phyloP scores from a whole-genome alignment of 2,329 filamentous ascomycete genomes.

The Ophiosphaerella narmari region DNA sequence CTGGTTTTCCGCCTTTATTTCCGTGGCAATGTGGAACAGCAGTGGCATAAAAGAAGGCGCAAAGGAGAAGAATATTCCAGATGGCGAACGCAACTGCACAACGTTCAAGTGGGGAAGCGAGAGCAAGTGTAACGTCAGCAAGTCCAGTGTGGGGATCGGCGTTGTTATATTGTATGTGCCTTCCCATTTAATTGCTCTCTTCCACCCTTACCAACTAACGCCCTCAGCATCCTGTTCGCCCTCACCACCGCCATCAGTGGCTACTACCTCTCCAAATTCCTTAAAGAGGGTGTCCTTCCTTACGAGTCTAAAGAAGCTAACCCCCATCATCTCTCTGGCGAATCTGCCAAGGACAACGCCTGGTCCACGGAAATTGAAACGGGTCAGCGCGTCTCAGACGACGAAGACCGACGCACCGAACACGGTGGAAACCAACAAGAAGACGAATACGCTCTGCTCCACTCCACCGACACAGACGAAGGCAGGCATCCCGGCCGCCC shows the following conservation, averaged over 20 bases:
- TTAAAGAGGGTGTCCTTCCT: slow-evolving; percentile 61
- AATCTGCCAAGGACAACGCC: slow-evolving; percentile 45
- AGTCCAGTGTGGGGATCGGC: slow-evolving; percentile 60
- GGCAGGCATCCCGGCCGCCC: slow-evolving; percentile 47
- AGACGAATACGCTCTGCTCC: slow-evolving; percentile 57
- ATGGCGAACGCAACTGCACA: slow-evolving; percentile 56
- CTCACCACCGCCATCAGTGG: slow-evolving; percentile 59
- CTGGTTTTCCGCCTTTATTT: slow-evolving; percentile 64
- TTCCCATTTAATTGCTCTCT: neutral
- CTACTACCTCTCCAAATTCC: slow-evolving; percentile 61
- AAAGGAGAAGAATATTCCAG: slow-evolving; percentile 45
- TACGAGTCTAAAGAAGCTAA: slow-evolving; percentile 49
- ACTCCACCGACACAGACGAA: slow-evolving; percentile 47
- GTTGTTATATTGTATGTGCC: slow-evolving; percentile 60
- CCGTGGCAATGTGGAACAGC: slow-evolving; percentile 61
- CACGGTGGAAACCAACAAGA: slow-evolving; percentile 54
- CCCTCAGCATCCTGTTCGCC: slow-evolving; percentile 57
- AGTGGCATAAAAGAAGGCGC: slow-evolving; percentile 58
- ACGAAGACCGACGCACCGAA: slow-evolving; percentile 45
- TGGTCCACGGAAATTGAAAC: slow-evolving; percentile 52
- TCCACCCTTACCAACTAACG: neutral
- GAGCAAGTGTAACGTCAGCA: slow-evolving; percentile 61
- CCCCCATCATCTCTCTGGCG: slow-evolving; percentile 47
- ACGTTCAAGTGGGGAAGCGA: slow-evolving; percentile 60
- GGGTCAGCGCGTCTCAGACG: slow-evolving; percentile 48